A percentile compares a stretch with the other conserved stretches of the same genome.
Conservation (phyloP, 164 flowering plant species). For the Magnolia kwangsiensis region DNA sequence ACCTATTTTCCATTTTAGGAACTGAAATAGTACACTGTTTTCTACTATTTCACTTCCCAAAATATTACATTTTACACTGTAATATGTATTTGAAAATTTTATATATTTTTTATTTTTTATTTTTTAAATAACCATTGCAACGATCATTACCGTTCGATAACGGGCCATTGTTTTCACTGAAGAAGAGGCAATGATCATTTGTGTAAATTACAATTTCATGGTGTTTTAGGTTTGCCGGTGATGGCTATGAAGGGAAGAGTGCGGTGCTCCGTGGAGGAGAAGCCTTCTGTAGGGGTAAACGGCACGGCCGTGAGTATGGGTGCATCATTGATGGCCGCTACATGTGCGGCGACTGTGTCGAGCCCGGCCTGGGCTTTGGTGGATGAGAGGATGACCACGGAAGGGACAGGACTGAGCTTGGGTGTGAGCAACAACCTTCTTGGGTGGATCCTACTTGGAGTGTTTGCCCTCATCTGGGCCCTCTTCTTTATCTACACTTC, state of each 20-base stretch:
- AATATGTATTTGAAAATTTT: too few relatives aligned
- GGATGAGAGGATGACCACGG: constrained; percentile 93
- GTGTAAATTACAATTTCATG: not conserved
- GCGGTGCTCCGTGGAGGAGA: constrained; percentile 40
- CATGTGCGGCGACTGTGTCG: constrained; percentile 37
- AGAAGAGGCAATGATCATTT: not conserved
- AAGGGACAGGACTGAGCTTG: constrained; percentile 90
- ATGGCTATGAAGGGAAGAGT: constrained; percentile 42
- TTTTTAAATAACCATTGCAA: too few relatives aligned
- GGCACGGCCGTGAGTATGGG: constrained; percentile 27
- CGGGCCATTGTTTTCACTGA: not conserved
- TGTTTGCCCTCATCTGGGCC: constrained; percentile 84
- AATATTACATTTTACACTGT: too few relatives aligned
- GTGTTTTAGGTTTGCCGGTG: constrained; percentile 41
- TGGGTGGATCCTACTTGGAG: constrained; percentile 88
- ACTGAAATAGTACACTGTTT: too few relatives aligned
- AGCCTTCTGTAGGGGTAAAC: constrained; percentile 11
- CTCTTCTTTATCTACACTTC: constrained; percentile 60
- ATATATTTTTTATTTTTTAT: too few relatives aligned
- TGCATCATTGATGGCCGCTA: constrained; percentile 44
- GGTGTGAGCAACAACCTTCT: constrained; percentile 91
- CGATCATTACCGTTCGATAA: too few relatives aligned
- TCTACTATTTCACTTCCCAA: too few relatives aligned
- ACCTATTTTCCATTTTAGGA: too few relatives aligned
- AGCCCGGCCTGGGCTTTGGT: constrained; percentile 73